These are phyloP conservation scores for Neurospora sp. DNA, from an alignment of 495 filamentous ascomycete genomes.

Conservation along the genomic window DNA sequence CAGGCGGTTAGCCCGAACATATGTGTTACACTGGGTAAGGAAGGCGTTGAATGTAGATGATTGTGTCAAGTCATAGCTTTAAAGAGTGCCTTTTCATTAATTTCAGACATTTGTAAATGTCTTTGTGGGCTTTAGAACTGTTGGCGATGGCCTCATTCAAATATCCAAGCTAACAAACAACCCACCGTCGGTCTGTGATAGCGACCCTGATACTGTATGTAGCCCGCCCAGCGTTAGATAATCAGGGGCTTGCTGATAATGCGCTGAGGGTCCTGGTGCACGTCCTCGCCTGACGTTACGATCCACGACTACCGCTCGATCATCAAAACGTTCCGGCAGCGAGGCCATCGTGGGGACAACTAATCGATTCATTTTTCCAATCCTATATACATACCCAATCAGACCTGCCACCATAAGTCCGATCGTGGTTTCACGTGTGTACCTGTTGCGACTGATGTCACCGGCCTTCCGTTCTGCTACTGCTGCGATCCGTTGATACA, in stretches of 20 bases:
- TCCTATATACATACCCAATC: background rate
- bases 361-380: background rate
- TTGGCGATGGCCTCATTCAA: background rate
- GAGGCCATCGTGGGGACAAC: background rate
- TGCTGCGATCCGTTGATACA: background rate
- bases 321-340: background rate
- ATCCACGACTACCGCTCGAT: background rate
- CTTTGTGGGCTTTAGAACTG: background rate
- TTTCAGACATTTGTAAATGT: background rate
- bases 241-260: background rate
- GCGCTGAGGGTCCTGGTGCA: background rate
- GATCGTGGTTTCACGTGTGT: background rate
- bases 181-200: background rate
- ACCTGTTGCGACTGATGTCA: background rate
- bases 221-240: background rate
- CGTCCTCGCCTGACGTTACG: background rate
- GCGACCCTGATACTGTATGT: background rate
- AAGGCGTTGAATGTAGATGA: background rate
- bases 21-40: background rate
- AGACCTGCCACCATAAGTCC: background rate
- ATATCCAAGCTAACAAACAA: background rate
- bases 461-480: background rate
- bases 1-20: background rate
- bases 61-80: background rate
- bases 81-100: background rate